Conservation (phyloP, 1,284 basidiomycete species). For the Rhizoctonia solani region DNA sequence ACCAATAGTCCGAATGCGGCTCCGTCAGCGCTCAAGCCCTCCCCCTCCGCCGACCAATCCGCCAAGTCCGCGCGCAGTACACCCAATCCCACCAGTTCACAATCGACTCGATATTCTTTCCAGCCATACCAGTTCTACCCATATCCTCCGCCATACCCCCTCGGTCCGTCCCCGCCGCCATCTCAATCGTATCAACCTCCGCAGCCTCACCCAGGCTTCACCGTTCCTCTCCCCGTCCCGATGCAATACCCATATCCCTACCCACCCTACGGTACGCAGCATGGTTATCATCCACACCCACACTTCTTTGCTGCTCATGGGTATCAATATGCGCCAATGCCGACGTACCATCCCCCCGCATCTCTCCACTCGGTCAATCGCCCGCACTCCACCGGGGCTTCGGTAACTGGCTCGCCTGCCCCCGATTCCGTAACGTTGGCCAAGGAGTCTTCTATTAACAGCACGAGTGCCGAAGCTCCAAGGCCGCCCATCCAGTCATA, state of each 20-base stretch:
- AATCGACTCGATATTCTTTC: neutral
- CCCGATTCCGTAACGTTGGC: neutral
- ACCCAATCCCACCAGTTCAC: neutral
- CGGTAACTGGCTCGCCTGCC: neutral
- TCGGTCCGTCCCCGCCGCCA: neutral
- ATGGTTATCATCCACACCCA: neutral
- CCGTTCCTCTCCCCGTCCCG: constrained; percentile 1
- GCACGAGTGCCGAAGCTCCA: neutral
- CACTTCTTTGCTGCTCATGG: constrained; percentile 22
- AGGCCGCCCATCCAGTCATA: neutral
- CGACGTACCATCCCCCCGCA: constrained; percentile 9
- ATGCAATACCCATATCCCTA: constrained; percentile 16
- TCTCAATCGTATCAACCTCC: neutral
- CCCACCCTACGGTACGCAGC: neutral
- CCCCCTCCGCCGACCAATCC: neutral
- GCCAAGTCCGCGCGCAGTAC: neutral
- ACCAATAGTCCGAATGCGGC: neutral
- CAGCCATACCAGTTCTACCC: constrained; percentile 2
- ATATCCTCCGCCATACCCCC: neutral
- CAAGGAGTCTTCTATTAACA: neutral
- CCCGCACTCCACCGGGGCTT: no score
- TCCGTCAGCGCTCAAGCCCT: neutral
- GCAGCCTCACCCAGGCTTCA: neutral
- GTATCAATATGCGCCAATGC: constrained; percentile 9
- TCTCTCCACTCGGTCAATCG: neutral